Base-by-base conservation (phyloP, 1,139 yeast genomes). In the Trichomonascaceae sp. region DNA sequence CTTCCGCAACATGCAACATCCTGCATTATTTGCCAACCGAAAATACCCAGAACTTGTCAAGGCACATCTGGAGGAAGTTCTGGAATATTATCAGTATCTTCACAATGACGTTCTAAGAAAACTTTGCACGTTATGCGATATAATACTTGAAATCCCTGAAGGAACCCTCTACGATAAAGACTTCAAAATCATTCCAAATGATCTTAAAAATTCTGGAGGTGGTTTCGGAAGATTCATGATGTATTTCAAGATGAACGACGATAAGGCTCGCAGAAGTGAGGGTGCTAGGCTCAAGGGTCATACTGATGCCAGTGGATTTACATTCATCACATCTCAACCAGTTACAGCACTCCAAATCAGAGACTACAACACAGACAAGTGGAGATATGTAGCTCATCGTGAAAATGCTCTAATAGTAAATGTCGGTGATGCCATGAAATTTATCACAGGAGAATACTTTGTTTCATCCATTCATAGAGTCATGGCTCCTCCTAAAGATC, bases 21-120 rank as follows among this genome's bases (percentile, higher is more conserved):
- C 72, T 60, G 77, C 77, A 58, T 66, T 75, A 53, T 67, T 54
- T 22, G 52, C 54, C n/a, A 46, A 57, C 10, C 55, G 58, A 17
- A 56, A 53, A 19, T 76, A 74, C 54, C 80, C 80, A 0, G 76
- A 73, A 55, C 57, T 75, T 22, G 71, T 72, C 19, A 64, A 60
- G 41, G 67, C 63, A 8, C 72, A 75, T 56, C 60, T 74, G 47
- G 64, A 70, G 41, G 79, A 75, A 50, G 63, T 76, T 22, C 67
- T 72, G 17, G 66, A 67, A 17, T 77, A 74, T 56, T 77, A 56
- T 47, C 20, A 73, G 66, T 49, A 76, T 74, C 5, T 59, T 62
- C 50, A 48, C 15, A 48, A 48, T 24, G 61, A 65, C n/a, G 54
- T 59, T 17, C 57, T 57, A 15, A 53, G 53, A 8, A 67, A 69